A percentile compares a stretch with the other conserved stretches of the same genome.
Conservation (phyloP, 345 rosid genomes). For the Euphorbia tirucalli region DNA sequence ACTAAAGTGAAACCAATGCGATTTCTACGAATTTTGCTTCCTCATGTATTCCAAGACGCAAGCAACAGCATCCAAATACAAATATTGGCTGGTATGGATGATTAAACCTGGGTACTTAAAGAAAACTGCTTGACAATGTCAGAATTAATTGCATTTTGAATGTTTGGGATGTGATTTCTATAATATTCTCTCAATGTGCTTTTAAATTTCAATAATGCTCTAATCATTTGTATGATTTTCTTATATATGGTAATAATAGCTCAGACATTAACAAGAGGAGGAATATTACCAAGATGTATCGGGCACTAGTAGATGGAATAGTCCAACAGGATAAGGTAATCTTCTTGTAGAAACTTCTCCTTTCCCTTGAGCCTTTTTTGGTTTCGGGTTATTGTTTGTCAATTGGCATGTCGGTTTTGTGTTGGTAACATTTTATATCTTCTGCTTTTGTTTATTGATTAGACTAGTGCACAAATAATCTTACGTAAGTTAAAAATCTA, state of each 20-base stretch:
- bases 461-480: not conserved
- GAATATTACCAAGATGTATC: constrained; percentile 69
- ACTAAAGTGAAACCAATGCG: not conserved
- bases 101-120: not conserved
- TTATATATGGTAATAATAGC: constrained; percentile 26
- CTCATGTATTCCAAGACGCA: not conserved
- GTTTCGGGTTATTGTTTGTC: too few species aligned
- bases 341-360: too few species aligned
- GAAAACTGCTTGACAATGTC: not conserved
- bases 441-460: not conserved
- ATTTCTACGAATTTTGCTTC: not conserved
- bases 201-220: not conserved
- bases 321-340: constrained; percentile 62
- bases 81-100: not conserved
- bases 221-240: constrained; percentile 12
- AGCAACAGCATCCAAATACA: constrained; percentile 1
- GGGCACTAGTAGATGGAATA: constrained; percentile 69
- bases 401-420: not conserved
- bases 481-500: not conserved
- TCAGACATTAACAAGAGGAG: constrained; percentile 34
- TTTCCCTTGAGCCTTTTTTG: too few species aligned
- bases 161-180: not conserved
- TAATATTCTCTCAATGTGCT: not conserved
- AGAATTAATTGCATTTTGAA: too few species aligned
- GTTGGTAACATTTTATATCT: constrained; percentile 2